Conservation (phyloP, 1,284 basidiomycete genomes). For the Cronartium ribicola region DNA sequence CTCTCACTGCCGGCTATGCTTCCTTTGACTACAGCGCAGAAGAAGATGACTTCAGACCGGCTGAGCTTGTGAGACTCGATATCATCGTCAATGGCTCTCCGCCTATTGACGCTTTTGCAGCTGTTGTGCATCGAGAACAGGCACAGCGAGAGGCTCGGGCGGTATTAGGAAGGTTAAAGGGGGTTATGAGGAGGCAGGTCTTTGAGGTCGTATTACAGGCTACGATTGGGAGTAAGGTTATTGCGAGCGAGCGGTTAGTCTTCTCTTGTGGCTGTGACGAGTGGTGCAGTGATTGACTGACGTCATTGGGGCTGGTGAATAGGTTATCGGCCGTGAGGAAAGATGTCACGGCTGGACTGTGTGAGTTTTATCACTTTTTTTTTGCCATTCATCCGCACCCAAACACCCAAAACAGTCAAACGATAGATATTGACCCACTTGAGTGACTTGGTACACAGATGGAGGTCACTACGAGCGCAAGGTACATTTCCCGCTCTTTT, state of each 20-base stretch:
- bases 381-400: constrained; percentile 43
- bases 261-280: constrained; percentile 19
- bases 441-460: constrained; percentile 9
- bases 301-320: not conserved
- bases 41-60: constrained; percentile 13
- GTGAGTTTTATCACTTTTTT: constrained; percentile 63
- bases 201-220: constrained; percentile 52
- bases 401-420: too few species aligned
- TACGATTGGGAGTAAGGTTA: constrained; percentile 72
- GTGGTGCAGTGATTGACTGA: not conserved
- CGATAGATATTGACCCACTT: not conserved
- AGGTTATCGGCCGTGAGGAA: constrained; percentile 76
- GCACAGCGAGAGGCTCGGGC: constrained; percentile 22
- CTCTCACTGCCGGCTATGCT: constrained; percentile 49
- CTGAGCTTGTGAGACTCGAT: constrained; percentile 30
- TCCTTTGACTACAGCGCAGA: constrained; percentile 65
- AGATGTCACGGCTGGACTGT: constrained; percentile 90
- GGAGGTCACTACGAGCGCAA: constrained; percentile 81
- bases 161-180: constrained; percentile 20
- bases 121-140: constrained; percentile 36
- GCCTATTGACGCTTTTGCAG: constrained; percentile 34
- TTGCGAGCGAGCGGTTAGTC: constrained; percentile 70
- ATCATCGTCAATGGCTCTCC: constrained; percentile 26
- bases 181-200: constrained; percentile 24
- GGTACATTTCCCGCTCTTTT: constrained; percentile 42